Conservation (phyloP, 768 basidiomycete genomes). For the Neoboletus magnificus region DNA sequence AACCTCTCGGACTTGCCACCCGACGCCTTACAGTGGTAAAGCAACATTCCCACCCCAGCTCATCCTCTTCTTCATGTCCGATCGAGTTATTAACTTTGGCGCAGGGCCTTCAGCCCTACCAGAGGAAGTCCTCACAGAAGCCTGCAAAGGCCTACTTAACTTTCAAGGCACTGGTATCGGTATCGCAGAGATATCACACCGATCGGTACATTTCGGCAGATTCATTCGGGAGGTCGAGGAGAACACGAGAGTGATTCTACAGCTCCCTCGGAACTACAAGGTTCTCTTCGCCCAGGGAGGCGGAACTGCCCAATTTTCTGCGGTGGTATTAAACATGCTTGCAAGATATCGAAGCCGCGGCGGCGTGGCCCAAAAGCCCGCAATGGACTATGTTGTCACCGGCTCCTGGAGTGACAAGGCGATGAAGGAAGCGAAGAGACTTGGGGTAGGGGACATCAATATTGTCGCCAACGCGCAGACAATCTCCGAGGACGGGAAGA, state of each 20-base stretch:
- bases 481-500: conserved; percentile 55
- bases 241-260: conserved; percentile 71
- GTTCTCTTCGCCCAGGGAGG: conserved; percentile 96
- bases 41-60: neutral
- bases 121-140: conserved; percentile 78
- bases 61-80: conserved; percentile 18
- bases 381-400: conserved; percentile 86
- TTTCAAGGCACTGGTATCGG: conserved; percentile 91
- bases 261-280: conserved; percentile 77
- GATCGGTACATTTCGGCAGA: conserved; percentile 81
- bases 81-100: conserved; percentile 82
- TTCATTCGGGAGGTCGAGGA: conserved; percentile 61
- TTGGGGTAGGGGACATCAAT: conserved; percentile 57
- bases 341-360: conserved; percentile 77
- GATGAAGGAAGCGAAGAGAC: conserved; percentile 72
- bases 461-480: conserved; percentile 68
- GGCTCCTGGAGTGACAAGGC: conserved; percentile 93
- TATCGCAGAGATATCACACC: conserved; percentile 93
- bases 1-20: neutral
- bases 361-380: conserved; percentile 51
- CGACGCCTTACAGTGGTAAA: neutral
- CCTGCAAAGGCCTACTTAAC: conserved; percentile 82
- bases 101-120: conserved; percentile 94
- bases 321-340: conserved; percentile 87
- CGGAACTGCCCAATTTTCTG: conserved; percentile 88